Percentiles rank a stretch among this genome's conserved stretches.
Evolutionary conservation across 768 basidiomycete species (phyloP).

Genomic region (Steccherinum ochraceum): DNA sequence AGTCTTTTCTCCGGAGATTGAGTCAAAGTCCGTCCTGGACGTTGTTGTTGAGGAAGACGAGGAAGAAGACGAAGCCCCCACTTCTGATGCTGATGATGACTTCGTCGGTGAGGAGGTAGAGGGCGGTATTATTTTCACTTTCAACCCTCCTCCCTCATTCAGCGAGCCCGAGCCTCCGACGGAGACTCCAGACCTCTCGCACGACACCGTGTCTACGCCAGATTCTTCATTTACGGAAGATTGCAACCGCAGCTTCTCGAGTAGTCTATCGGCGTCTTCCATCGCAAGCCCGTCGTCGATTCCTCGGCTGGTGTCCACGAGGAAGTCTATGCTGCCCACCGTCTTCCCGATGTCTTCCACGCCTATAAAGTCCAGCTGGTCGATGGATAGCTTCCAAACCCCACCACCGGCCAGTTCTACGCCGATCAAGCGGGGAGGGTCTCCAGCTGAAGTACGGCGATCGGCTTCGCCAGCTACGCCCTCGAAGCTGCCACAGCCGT

Average conservation of each 20-base stretch:
- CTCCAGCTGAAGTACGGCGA: neutral
- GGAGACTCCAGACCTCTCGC: conserved; percentile 11
- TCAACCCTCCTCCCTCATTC: conserved; percentile 47
- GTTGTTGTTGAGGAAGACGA: conserved; percentile 43
- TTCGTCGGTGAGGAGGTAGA: conserved; percentile 53
- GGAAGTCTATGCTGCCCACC: conserved; percentile 15
- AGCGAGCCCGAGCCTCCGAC: conserved; percentile 17
- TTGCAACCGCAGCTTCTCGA: conserved; percentile 49
- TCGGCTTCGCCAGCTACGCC: conserved; percentile 27
- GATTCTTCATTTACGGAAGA: neutral
- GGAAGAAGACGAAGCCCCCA: conserved; percentile 23
- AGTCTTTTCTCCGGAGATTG: conserved; percentile 27
- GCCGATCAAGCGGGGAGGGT: conserved; percentile 22
- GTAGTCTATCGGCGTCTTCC: conserved; percentile 28
- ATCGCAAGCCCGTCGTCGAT: conserved; percentile 18
- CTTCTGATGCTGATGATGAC: conserved; percentile 34
- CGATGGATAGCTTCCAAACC: conserved; percentile 33
- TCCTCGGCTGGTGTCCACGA: conserved; percentile 27
- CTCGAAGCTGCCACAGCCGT: conserved; percentile 31
- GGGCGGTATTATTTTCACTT: conserved; percentile 69
- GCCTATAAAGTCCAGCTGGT: conserved; percentile 5
- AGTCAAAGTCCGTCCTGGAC: conserved; percentile 27
- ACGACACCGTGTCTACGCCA: conserved; percentile 4
- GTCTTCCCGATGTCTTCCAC: conserved; percentile 8
- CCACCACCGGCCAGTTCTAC: conserved; percentile 44